These are phyloP conservation scores for Lichtheimia ramosa DNA, from an alignment of 371 early-diverging fungal genomes.

Conservation along the genomic window DNA sequence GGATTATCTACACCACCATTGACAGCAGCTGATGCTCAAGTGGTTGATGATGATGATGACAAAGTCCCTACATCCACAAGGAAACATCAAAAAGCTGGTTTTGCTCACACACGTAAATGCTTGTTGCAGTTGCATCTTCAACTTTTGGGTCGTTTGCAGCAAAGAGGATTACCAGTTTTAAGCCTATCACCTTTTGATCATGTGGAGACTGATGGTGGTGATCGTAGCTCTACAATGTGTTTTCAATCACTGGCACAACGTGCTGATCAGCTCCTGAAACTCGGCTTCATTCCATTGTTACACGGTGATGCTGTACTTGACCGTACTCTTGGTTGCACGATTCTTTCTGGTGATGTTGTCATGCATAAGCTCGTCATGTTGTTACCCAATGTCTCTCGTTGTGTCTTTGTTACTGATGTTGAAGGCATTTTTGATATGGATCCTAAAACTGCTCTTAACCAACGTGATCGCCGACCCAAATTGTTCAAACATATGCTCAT, in stretches of 20 bases:
- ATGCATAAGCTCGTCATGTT: conserved; percentile 34
- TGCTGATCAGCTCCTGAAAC: conserved; percentile 19
- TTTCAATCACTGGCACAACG: conserved; percentile 19
- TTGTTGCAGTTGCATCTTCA: conserved; percentile 24
- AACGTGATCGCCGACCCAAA: conserved; percentile 10
- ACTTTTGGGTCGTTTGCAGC: conserved; percentile 23
- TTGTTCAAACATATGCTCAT: conserved; percentile 16
- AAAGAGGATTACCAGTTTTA: conserved; percentile 30
- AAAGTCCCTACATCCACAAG: not conserved
- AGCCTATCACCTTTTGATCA: conserved; percentile 42
- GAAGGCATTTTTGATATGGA: conserved; percentile 42
- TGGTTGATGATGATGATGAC: not conserved
- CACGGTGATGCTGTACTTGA: conserved; percentile 54
- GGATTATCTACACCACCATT: conserved; percentile 13
- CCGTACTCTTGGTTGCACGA: conserved; percentile 34
- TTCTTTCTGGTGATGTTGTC: conserved; percentile 49
- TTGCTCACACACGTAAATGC: conserved; percentile 29
- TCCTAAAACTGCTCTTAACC: conserved; percentile 26
- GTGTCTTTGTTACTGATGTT: conserved; percentile 53
- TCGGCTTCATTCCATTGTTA: conserved; percentile 46
- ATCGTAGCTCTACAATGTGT: conserved; percentile 12
- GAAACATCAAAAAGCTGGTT: conserved; percentile 22
- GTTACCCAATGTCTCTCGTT: conserved; percentile 27
- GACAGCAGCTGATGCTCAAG: not conserved
- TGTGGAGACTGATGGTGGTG: conserved; percentile 25